Conservation (phyloP, 495 filamentous ascomycete genomes). For the Penicillium malachiteum region DNA sequence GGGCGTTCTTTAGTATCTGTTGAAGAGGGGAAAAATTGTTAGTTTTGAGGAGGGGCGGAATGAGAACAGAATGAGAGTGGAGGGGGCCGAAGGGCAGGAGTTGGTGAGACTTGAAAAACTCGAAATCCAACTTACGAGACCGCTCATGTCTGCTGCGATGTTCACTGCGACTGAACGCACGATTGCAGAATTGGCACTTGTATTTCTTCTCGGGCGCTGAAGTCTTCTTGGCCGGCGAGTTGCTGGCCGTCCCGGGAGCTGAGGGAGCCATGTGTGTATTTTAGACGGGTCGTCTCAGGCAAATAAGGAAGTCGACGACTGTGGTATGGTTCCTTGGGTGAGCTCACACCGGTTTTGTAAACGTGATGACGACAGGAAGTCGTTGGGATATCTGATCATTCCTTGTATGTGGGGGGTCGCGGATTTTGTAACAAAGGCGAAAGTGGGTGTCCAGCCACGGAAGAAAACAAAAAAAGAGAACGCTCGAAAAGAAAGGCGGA, state of each 20-base stretch:
- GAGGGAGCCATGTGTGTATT: slow-evolving; percentile 46
- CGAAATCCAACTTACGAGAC: slow-evolving; percentile 74
- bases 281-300: slow-evolving; percentile 40
- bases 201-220: slow-evolving; percentile 90
- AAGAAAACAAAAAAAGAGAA: slow-evolving; percentile 37
- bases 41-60: neutral
- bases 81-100: neutral
- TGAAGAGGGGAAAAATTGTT: neutral
- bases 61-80: neutral
- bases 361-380: slow-evolving; percentile 47
- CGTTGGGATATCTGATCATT: slow-evolving; percentile 51
- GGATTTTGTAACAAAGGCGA: slow-evolving; percentile 36
- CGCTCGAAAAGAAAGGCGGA: slow-evolving; percentile 38
- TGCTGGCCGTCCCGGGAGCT: slow-evolving; percentile 66
- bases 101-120: neutral
- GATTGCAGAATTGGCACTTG: slow-evolving; percentile 98
- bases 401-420: slow-evolving; percentile 39
- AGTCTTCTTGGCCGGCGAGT: slow-evolving; percentile 57
- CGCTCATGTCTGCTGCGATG: slow-evolving; percentile 96
- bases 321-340: slow-evolving; percentile 53
- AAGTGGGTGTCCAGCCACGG: slow-evolving; percentile 52
- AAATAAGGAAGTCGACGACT: slow-evolving; percentile 36
- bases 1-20: slow-evolving; percentile 97
- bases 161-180: slow-evolving; percentile 95
- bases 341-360: slow-evolving; percentile 53